Evolutionary conservation across 345 rosid genomes (phyloP), one percentile per base, ranked within the genome.

Genomic region (Melastoma malabathricum): DNA sequence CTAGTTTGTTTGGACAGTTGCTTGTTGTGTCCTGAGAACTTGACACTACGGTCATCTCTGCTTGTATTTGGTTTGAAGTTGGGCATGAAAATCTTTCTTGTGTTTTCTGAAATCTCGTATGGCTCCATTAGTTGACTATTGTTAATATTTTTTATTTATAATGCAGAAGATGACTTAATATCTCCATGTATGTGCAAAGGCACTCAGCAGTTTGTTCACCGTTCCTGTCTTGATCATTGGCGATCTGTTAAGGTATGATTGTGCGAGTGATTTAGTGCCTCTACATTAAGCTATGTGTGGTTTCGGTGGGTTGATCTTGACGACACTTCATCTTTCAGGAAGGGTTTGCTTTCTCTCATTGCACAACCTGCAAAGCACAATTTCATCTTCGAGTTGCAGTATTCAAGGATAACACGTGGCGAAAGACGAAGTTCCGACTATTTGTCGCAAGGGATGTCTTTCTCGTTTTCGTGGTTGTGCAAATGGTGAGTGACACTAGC

Each of bases 171-270:
- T 73, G 98, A 84, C 54, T 66, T 90, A 76, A 90, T 90, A 69
- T 80, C 96, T 20, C 98, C 98, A 15, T 90, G 98, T 73, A 84
- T 84, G 98, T 90, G 96, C 72, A 90, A 90, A 75, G 96, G 92
- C 59, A 86, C 96, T 17, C 96, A 86, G 50, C 89, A 83, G 70
- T 83, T 83, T 57, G 96, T 86, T 58, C 95, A 86, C 61, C 88
- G 95, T 0, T 68, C 81, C 23, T 86, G 95, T 59, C 82, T 86
- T 22, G 95, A 86, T 70, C 92, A 86, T 64, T 86, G 95, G 95
- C 84, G 95, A 48, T 83, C 95, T 1, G 81, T 86, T 14, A 81
- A 80, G 67, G 89, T 76, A 57, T 20, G 41, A 10, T 5, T 34
- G 44, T 6, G 12, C 10, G 50, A 10, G 27, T 43, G n/a, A 15